Conservation (phyloP, 768 basidiomycete species). For the Exsudoporus frostii region DNA sequence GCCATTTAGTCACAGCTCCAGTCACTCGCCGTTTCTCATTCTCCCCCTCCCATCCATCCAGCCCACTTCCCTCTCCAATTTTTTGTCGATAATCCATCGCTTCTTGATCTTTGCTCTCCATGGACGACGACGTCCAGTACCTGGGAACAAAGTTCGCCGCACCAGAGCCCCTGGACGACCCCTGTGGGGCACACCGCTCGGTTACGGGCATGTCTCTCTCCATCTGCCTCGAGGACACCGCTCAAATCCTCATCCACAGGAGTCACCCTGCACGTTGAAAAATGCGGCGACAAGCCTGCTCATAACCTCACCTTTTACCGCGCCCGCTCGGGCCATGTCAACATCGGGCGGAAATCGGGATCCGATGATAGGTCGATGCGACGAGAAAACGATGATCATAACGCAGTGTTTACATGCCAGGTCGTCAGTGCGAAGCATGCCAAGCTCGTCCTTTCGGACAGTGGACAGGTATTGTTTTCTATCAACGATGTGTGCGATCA, state of each 20-base stretch:
- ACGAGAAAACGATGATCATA: conserved; percentile 39
- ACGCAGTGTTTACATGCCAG: conserved; percentile 68
- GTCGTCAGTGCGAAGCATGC: conserved; percentile 80
- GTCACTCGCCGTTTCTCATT: conserved; percentile 21
- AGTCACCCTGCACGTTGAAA: conserved; percentile 56
- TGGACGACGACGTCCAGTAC: conserved; percentile 64
- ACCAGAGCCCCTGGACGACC: conserved; percentile 26
- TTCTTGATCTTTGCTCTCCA: conserved; percentile 14
- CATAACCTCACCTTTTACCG: conserved; percentile 53
- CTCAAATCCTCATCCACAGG: conserved; percentile 38
- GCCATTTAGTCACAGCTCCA: conserved; percentile 31
- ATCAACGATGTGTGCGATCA: conserved; percentile 13
- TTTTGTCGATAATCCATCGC: not conserved
- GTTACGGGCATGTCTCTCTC: conserved; percentile 40
- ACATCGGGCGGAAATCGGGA: conserved; percentile 66
- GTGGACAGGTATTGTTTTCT: conserved; percentile 52
- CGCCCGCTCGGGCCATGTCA: conserved; percentile 46
- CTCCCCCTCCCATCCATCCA: conserved; percentile 9
- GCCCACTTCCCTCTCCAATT: not conserved
- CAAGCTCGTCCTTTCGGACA: conserved; percentile 69
- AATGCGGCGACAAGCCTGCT: conserved; percentile 42
- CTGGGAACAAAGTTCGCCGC: conserved; percentile 43
- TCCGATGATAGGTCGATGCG: conserved; percentile 40
- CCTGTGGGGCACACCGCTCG: conserved; percentile 27
- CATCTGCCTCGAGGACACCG: conserved; percentile 9